A percentile compares a stretch with the other conserved stretches of the same genome.
Conservation (phyloP, 768 basidiomycete genomes). For the Tulasnella calospora region DNA sequence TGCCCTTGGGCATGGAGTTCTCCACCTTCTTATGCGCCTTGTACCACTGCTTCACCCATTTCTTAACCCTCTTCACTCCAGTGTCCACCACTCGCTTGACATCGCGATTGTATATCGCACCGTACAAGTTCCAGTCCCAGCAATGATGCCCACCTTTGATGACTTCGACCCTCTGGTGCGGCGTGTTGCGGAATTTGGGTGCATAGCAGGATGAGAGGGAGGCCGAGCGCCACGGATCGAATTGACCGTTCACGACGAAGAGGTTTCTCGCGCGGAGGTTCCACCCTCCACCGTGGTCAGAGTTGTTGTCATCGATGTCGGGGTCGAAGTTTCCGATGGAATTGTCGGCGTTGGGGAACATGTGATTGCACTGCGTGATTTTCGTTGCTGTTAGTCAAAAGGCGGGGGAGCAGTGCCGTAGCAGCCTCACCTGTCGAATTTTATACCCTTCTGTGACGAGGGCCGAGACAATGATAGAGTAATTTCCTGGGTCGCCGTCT, state of each 20-base stretch:
- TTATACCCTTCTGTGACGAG: constrained; percentile 10
- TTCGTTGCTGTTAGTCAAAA: too few species aligned
- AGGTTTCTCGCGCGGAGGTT: constrained; percentile 11
- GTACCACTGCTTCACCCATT: constrained; percentile 18
- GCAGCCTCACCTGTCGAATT: not conserved
- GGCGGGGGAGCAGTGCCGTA: too few species aligned
- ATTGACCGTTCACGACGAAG: too few species aligned
- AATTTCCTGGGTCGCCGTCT: constrained; percentile 22
- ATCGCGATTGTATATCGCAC: not conserved
- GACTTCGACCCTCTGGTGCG: too few species aligned
- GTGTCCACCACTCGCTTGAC: not conserved
- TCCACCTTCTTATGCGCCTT: not conserved
- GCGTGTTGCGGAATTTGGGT: too few species aligned
- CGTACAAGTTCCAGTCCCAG: constrained; percentile 15
- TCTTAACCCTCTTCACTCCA: not conserved
- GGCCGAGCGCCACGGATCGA: too few species aligned
- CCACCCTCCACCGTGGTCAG: constrained; percentile 18
- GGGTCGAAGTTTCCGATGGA: not conserved
- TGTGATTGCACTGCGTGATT: constrained; percentile 8
- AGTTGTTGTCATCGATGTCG: not conserved
- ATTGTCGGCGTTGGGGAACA: constrained; percentile 20
- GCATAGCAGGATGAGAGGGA: too few species aligned
- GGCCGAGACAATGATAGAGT: constrained; percentile 13
- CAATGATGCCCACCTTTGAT: constrained; percentile 14
- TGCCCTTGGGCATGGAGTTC: not conserved